phyloP scores from a whole-genome alignment of 2,329 filamentous ascomycete genomes.

The Pseudogymnoascus sp. region DNA sequence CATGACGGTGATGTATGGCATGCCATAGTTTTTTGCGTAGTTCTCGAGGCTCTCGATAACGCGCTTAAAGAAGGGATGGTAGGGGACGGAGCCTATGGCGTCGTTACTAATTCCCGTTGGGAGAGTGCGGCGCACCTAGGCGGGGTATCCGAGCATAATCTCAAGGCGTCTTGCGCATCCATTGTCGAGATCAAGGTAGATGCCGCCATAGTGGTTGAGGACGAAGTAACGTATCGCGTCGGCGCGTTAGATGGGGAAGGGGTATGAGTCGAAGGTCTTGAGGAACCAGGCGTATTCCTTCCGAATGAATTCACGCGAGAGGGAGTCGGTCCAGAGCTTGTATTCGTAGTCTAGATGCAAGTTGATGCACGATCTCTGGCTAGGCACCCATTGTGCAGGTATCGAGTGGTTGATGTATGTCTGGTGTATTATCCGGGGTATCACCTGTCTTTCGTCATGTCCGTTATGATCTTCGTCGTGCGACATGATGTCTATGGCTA shows the following conservation, averaged over 20 bases:
- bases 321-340: slow-evolving; percentile 71
- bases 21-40: slow-evolving; percentile 60
- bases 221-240: slow-evolving; percentile 77
- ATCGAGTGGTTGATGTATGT: slow-evolving; percentile 67
- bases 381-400: slow-evolving; percentile 57
- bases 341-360: slow-evolving; percentile 68
- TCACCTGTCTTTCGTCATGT: slow-evolving; percentile 49
- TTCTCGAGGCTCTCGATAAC: slow-evolving; percentile 61
- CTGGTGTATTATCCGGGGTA: slow-evolving; percentile 73
- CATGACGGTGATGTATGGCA: slow-evolving; percentile 70
- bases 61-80: slow-evolving; percentile 67
- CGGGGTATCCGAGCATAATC: slow-evolving; percentile 60
- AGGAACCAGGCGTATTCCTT: slow-evolving; percentile 73
- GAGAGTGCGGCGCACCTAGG: slow-evolving; percentile 63
- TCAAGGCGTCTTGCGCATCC: slow-evolving; percentile 38
- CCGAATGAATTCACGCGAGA: slow-evolving; percentile 63
- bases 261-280: slow-evolving; percentile 66
- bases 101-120: slow-evolving; percentile 79
- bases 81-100: slow-evolving; percentile 65
- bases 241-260: slow-evolving; percentile 68
- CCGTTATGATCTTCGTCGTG: slow-evolving; percentile 54
- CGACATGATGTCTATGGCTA: slow-evolving; percentile 57
- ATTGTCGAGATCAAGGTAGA: slow-evolving; percentile 71
- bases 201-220: slow-evolving; percentile 67
- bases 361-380: slow-evolving; percentile 60